Evolutionary conservation across 768 basidiomycete species (phyloP), one percentile per base, ranked within the genome.

Genomic region (Clathrus columnatus): DNA sequence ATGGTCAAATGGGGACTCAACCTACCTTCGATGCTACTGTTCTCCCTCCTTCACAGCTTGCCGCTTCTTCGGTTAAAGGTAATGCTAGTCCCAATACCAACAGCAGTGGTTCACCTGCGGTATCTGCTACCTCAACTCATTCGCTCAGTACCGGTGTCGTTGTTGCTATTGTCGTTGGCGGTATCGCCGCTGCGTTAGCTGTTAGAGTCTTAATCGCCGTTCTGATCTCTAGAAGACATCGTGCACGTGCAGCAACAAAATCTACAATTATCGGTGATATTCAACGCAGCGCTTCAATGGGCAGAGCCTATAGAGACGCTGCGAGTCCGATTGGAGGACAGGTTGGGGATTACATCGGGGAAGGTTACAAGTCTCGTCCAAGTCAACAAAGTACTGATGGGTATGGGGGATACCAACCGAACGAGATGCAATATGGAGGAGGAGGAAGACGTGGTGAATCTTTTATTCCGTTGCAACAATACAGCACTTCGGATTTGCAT

Each of bases 1-100:
- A 73, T 54, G 93, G 94, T 0, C 67, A 80, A 52, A 75, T 95
- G n/a, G 89, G 82, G 48, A 69, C 68, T 1, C 94, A 96, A 66
- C 76, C 85, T 1, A 78, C 72, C 0, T 59, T 66, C 2, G 58
- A 69, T 1, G 74, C 69, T 0, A 70, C 70, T 17, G 64, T 45
- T 1, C 75, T 90, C 6, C 85, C 85, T 0, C 46, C 66, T 18
- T 56, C 48, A 14, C 0, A 83, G 67, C 64, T 67, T 78, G 36
- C 75, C 73, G 24, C 66, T 74, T 68, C 70, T 54, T 69, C 56
- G 59, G 66, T 63, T 20, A 51, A 56, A 16, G 82, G 68, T 1
- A 69, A 66, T 41, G 83, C 73, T 1, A 61, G 27, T 47, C 57
- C 48, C 21, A 56, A 51, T 23, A 18, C 49, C 5, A 63, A 65